Conservation (phyloP, 2,329 filamentous ascomycete species). For the Cladophialophora bantiana region DNA sequence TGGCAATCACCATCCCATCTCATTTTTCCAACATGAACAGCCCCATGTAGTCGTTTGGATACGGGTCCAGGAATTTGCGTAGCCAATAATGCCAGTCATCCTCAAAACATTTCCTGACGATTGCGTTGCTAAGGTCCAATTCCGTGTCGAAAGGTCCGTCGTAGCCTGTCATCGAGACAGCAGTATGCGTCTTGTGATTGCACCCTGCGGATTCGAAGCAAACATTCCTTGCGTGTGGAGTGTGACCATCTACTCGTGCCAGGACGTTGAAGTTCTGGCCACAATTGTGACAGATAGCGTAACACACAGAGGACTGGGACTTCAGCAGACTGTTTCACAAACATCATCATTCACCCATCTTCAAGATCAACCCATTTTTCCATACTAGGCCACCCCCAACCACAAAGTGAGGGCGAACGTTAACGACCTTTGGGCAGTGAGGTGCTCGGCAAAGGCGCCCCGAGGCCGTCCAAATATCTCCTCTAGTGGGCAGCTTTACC, state of each 20-base stretch:
- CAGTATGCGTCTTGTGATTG: slow-evolving; percentile 42
- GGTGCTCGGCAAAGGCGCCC: slow-evolving; percentile 30
- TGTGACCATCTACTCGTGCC: slow-evolving; percentile 43
- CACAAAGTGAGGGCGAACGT: slow-evolving; percentile 38
- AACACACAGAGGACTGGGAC: slow-evolving; percentile 45
- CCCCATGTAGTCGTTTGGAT: slow-evolving; percentile 45
- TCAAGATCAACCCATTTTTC: slow-evolving; percentile 38
- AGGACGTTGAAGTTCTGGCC: slow-evolving; percentile 45
- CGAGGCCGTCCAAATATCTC: slow-evolving; percentile 37
- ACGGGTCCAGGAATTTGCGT: slow-evolving; percentile 44
- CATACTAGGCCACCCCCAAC: slow-evolving; percentile 40
- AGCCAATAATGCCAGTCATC: slow-evolving; percentile 48
- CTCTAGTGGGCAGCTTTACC: slow-evolving; percentile 36
- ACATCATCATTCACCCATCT: slow-evolving; percentile 47
- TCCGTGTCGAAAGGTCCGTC: slow-evolving; percentile 44
- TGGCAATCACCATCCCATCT: slow-evolving; percentile 37
- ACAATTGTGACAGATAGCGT: slow-evolving; percentile 43
- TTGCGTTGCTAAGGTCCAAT: slow-evolving; percentile 42
- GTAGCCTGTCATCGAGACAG: slow-evolving; percentile 41
- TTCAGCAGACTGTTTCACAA: slow-evolving; percentile 40
- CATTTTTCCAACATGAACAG: slow-evolving; percentile 40
- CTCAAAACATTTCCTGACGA: slow-evolving; percentile 44
- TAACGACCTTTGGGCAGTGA: slow-evolving; percentile 37
- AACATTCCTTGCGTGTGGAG: slow-evolving; percentile 36
- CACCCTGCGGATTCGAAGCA: slow-evolving; percentile 43